A percentile compares a stretch with the other conserved stretches of the same genome.
Conservation (phyloP, 495 filamentous ascomycete genomes). For the Aspergillus bertholletiae region DNA sequence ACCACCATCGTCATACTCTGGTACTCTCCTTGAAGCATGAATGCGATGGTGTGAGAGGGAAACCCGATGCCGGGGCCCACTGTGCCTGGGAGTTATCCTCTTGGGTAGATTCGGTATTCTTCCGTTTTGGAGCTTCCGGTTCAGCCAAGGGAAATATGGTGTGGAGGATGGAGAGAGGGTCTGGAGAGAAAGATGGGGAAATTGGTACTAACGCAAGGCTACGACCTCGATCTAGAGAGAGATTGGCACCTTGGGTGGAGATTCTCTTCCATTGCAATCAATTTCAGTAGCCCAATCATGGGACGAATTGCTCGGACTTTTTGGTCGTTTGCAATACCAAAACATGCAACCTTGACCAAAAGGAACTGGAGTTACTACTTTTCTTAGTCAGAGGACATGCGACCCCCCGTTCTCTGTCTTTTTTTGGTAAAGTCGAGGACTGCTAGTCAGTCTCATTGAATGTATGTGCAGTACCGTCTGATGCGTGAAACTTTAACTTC, state of each 20-base stretch:
- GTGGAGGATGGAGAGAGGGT: background rate
- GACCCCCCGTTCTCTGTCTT: background rate
- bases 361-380: background rate
- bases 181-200: background rate
- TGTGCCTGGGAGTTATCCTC: background rate
- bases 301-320: background rate
- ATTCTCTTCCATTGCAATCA: background rate
- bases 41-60: background rate
- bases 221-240: background rate
- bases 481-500: background rate
- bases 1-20: slow-evolving; percentile 1
- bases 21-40: background rate
- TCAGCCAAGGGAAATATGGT: background rate
- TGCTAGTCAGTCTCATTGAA: too few species aligned
- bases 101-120: background rate
- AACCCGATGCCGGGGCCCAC: background rate
- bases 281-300: background rate
- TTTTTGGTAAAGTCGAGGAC: background rate
- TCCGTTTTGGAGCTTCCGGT: background rate
- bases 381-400: background rate
- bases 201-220: background rate
- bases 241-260: background rate
- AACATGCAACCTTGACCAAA: background rate
- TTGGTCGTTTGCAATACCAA: slow-evolving; percentile 1
- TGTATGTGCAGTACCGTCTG: background rate